Base-by-base conservation (phyloP, 2,329 filamentous ascomycete genomes). In the Tolypocladium paradoxum region DNA sequence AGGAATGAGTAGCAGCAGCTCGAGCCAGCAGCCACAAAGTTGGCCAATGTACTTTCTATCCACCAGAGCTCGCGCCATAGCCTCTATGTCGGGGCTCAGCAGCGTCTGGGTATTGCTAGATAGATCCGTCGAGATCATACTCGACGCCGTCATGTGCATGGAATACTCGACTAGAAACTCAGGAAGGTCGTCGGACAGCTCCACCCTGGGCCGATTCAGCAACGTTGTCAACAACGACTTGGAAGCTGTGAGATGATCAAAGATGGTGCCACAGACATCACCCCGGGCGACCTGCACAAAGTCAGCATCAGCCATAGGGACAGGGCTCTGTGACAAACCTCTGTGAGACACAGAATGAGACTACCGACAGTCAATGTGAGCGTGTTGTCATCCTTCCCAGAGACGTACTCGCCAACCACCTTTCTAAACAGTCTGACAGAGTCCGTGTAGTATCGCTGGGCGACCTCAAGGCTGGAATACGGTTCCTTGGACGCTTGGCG, bases 101-200 rank as follows among this genome's bases (percentile, higher is more conserved):
- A 68, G 60, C 0, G 64, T 57, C n/a, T 67, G 62, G 0, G 60
- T 60, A 18, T 56, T 60, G 35, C 65, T 58, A n/a, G 62, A 58
- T 0, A 63, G 59, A 47, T 71, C 55, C 34, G 73, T 70, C 0
- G 74, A 74, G 46, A 76, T 73, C 68, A 76, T 74, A 58, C 73
- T 76, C 7, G 72, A 68, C 4, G 71, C 68, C 4, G 71, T 68
- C 47, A 73, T 75, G 60, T 76, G 74, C 54, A 73, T 69, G 55
- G 75, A 76, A 38, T 76, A 76, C 59, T 76, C 74, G 47, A 75
- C 67, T 3, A 76, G 67, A 49, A 76, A 76, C 31, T 73, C 68
- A 31, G 69, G 67, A 3, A 76, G 56, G 11, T 72, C 66, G 14
- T 66, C 64, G 2, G 66, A 65, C 4, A 69, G 57, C 4, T 68